Conservation (phyloP, 2,329 filamentous ascomycete species). For the Neofusicoccum sp. region DNA sequence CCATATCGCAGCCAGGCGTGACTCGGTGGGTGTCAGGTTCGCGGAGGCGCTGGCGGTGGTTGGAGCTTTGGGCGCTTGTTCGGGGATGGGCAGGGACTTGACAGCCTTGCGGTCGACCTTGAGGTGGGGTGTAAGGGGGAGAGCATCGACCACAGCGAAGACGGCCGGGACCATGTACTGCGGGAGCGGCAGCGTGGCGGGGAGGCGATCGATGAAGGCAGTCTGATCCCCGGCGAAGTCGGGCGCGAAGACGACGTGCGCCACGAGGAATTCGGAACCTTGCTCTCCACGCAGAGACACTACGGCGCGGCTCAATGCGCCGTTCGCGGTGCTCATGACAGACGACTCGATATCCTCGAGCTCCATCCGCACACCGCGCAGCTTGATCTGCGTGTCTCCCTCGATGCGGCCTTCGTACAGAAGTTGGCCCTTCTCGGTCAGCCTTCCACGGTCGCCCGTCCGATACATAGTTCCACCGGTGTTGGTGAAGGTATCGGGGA, state of each 20-base stretch:
- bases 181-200: slow-evolving; percentile 1
- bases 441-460: slow-evolving; percentile 18
- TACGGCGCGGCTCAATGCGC: not conserved
- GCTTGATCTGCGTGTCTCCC: slow-evolving; percentile 24
- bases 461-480: slow-evolving; percentile 16
- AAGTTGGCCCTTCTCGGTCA: slow-evolving; percentile 18
- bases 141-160: not conserved
- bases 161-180: slow-evolving; percentile 5
- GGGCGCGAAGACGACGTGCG: not conserved
- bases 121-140: slow-evolving; percentile 7
- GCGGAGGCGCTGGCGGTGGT: not conserved
- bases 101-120: slow-evolving; percentile 16
- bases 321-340: not conserved
- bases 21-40: slow-evolving; percentile 1
- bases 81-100: not conserved
- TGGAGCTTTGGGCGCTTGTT: not conserved
- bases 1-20: slow-evolving; percentile 4
- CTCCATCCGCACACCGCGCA: slow-evolving; percentile 24
- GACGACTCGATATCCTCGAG: slow-evolving; percentile 24
- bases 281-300: no score
- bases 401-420: slow-evolving; percentile 23
- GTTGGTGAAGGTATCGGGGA: not conserved
- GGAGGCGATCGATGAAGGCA: not conserved
- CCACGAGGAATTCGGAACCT: not conserved
- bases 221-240: not conserved